Evolutionary conservation across 2,329 filamentous ascomycete species (phyloP), one percentile per base, ranked within the genome.

Genomic region (Ambrosiella xylebori): DNA sequence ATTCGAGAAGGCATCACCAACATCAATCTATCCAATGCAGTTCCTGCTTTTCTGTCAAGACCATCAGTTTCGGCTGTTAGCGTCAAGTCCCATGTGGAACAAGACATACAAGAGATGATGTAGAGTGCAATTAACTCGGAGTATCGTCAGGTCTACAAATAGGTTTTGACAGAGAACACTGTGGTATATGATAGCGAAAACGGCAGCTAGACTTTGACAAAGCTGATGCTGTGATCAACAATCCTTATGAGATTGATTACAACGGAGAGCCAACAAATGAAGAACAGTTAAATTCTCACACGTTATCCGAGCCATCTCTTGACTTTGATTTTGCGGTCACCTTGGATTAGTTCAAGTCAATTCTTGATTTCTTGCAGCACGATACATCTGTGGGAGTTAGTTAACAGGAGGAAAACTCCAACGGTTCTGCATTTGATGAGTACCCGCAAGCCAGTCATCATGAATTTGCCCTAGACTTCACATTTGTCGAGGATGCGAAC

Each of bases 1-100:
- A 17, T 79, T 27, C 69, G 72, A 57, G 76, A 78, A 35, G 74
- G 74, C 19, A 71, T 79, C 13, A 70, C 71, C 1, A 71, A 71
- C 13, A 64, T 79, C 8, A 73, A 71, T 47, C 65, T 81, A 15
- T 73, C 75, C n/a, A 76, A 72, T 57, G 71, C 71, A 15, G 64
- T 75, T 53, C 67, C 76, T 1, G 38, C 56, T 15, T 54, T 57
- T 11, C 47, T 57, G 17, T 17, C 37, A 27, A 36, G 52, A 17
- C 19, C 50, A 35, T n/a, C 35, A 36, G 36, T 50, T 19, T 19
- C 45, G 17, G 27, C 27, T n/a, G n/a, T 45, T 65, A 68, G 55
- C 65, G 68, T 35, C 59, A 65, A 12, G 61, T 56, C 63, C 62
- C 65, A 64, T 61, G 66, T 65, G 62, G 70, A 73, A 58, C 68